These are phyloP conservation scores for Chlamydomonas incerta DNA, from an alignment of 139 green algal genomes.

Conservation along the genomic window DNA sequence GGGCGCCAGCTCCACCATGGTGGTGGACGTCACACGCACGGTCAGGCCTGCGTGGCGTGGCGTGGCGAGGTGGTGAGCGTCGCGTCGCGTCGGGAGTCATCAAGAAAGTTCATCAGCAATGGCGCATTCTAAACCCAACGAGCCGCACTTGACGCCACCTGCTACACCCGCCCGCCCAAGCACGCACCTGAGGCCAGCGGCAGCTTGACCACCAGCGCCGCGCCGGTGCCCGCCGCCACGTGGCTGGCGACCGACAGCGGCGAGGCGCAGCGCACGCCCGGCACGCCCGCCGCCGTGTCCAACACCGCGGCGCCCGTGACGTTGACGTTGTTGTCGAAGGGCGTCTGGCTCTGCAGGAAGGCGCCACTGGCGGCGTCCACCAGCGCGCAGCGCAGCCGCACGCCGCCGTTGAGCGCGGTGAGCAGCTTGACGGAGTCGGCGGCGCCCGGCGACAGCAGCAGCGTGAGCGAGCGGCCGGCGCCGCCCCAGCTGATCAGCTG, in stretches of 20 bases:
- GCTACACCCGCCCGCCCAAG: too few relatives aligned
- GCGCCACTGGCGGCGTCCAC: not conserved
- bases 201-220: not conserved
- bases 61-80: too few relatives aligned
- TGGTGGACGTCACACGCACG: too few relatives aligned
- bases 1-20: too few relatives aligned
- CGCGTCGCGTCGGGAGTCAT: too few relatives aligned
- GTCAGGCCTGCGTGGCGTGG: too few relatives aligned
- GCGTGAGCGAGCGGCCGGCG: too few relatives aligned
- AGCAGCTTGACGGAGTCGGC: not conserved
- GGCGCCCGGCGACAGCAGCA: not conserved
- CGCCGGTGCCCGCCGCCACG: not conserved
- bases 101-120: too few relatives aligned
- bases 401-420: not conserved
- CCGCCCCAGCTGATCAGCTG: too few relatives aligned
- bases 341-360: not conserved
- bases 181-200: too few relatives aligned
- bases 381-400: not conserved
- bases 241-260: not conserved
- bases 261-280: not conserved
- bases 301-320: not conserved
- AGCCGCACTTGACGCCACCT: too few relatives aligned
- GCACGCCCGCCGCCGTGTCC: not conserved
- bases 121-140: too few relatives aligned
- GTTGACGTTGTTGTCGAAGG: not conserved